A percentile compares a stretch with the other conserved stretches of the same genome.
Conservation (phyloP, 768 basidiomycete species). For the Sistotremastrum niveocremeum region DNA sequence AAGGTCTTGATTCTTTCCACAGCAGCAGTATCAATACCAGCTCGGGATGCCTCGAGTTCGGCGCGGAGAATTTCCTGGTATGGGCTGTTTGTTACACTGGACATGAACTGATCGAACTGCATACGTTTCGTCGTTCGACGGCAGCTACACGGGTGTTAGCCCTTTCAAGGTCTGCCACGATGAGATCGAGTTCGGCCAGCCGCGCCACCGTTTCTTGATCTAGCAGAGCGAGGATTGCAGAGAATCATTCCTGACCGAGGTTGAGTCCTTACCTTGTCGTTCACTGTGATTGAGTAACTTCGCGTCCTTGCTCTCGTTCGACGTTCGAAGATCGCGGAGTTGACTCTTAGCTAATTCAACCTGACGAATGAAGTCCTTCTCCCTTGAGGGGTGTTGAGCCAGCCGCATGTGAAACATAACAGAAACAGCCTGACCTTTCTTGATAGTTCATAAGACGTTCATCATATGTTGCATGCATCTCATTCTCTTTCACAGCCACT, state of each 20-base stretch:
- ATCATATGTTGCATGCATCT: conserved; percentile 92
- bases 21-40: conserved; percentile 39
- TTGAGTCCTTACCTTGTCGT: conserved; percentile 52
- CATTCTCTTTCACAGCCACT: conserved; percentile 87
- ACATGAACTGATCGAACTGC: neutral
- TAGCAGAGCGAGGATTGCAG: conserved; percentile 14
- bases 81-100: neutral
- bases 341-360: conserved; percentile 79
- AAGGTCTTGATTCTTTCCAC: conserved; percentile 48
- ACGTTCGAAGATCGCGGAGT: conserved; percentile 77
- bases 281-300: conserved; percentile 84
- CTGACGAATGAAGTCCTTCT: conserved; percentile 89
- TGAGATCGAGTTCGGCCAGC: conserved; percentile 88
- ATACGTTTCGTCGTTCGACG: conserved; percentile 85
- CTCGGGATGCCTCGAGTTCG: conserved; percentile 83
- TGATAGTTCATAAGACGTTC: conserved; percentile 93
- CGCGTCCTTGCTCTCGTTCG: conserved; percentile 87
- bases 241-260: neutral
- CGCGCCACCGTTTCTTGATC: conserved; percentile 89
- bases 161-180: conserved; percentile 84
- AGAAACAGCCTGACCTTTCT: conserved; percentile 46
- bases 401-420: neutral
- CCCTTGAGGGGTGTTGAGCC: conserved; percentile 30
- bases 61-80: conserved; percentile 83
- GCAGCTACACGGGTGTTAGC: conserved; percentile 90